Base-by-base conservation (phyloP, 2,329 filamentous ascomycete species). In the Colletotrichum sp. region DNA sequence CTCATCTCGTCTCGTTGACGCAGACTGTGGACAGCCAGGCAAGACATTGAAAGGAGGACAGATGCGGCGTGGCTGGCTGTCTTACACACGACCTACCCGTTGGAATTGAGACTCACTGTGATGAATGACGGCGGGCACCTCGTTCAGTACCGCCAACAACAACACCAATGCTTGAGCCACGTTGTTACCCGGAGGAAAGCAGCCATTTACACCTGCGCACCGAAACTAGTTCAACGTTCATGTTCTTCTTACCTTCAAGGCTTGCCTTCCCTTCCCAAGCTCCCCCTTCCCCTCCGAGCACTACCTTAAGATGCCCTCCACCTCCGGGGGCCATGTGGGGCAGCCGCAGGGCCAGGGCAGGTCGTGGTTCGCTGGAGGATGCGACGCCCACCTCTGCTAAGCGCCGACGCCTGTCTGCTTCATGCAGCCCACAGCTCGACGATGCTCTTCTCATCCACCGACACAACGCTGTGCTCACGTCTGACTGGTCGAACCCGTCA, bases 361-460 rank as follows among this genome's bases (percentile, higher is more conserved):
- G 74, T 78, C 84, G 80, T 85, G 82, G 84, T 81, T 86, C 82
- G 85, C 81, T 82, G 81, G 83, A 81, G 82, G 83, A 85, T 85
- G 85, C 83, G 84, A 86, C 83, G 81, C 78, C 85, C 82, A 82
- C 83, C 79, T 82, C 81, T 82, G 81, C 84, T 91, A 91, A 91
- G 90, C 90, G 90, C 90, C 88, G 86, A 88, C 83, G 86, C 86
- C 87, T 89, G 88, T 87, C 86, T 82, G 80, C 81, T 84, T 83
- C 84, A 86, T 89, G 88, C 88, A 88, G 86, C 84, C 85, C 85
- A 79, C 79, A 81, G 67, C 71, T 75, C 55, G 72, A 76, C 62
- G 71, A 82, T 77, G 80, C 80, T 69, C 79, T 77, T 72, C 72
- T 77, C 80, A 77, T 75, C 81, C 80, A 78, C 81, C 80, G 80